Base-by-base conservation (phyloP, 768 basidiomycete species). In the Glaciozyma martinii region DNA sequence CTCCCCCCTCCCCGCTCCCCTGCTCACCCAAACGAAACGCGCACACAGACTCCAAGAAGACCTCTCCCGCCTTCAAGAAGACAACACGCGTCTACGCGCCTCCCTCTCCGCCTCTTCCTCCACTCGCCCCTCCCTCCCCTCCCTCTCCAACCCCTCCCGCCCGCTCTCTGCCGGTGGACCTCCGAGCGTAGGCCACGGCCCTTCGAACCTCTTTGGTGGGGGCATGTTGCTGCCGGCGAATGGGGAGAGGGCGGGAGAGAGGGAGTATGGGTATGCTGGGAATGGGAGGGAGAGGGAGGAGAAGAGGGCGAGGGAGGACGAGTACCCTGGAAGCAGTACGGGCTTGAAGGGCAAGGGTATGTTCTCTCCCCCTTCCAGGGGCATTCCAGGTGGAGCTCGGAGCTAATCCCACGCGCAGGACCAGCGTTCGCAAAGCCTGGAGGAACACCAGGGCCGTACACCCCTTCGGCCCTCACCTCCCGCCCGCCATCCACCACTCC, bases 61-160 rank as follows among this genome's bases (percentile, higher is more conserved):
- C n/a, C 66, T 61, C 53, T 54, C 53, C 16, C 59, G 65, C 1
- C 33, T 66, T 16, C 62, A 74, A 61, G 71, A 72, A 25, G 72
- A 74, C 42, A 71, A 72, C 59, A 33, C 60, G 3, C 70, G 70
- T 30, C 63, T 75, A 16, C 42, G 47, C 44, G 27, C 55, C n/a
- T 44, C 63, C 27, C 30, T 53, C 40, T 54, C 61, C 21, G 27
- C 49, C n/a, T 56, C 69, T 33, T 40, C 59, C 60, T 49, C 55
- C 44, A 37, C 21, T 29, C 37, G 37, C 62, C 40, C 56, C 37
- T 37, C 50, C 27, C 37, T 59, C 54, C 55, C 59, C 40, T n/a
- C 44, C 30, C 30, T 49, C 55, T 12, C 19, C 37, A 42, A 23
- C 55, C 37, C 19, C 9, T 27, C 54, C 19, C 23, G 46, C 44